phyloP scores from a whole-genome alignment of 2,329 filamentous ascomycete genomes.

The Diplocarpon rosae region DNA sequence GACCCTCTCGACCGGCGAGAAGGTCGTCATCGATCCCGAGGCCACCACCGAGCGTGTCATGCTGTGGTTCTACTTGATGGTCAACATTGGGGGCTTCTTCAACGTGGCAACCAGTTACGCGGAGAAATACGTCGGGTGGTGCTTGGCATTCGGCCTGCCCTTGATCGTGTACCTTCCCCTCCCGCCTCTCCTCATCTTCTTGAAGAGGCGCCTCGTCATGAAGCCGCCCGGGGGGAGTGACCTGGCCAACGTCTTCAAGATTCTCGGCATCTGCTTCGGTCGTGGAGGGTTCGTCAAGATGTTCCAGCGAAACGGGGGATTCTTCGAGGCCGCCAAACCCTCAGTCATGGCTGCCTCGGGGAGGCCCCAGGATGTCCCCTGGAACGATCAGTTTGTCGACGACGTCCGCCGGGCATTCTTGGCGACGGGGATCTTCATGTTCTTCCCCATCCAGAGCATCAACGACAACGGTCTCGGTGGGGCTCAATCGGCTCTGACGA shows the following conservation, averaged over 20 bases:
- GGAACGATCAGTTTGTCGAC: constrained; percentile 73
- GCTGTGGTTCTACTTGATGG: constrained; percentile 52
- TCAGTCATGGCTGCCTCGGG: constrained; percentile 42
- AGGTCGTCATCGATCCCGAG: constrained; percentile 48
- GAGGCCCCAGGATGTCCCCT: constrained; percentile 61
- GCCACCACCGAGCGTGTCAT: constrained; percentile 40
- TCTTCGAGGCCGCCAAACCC: constrained; percentile 61
- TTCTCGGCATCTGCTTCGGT: constrained; percentile 32
- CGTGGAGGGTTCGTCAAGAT: constrained; percentile 55
- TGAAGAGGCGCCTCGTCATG: constrained; percentile 30
- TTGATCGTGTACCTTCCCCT: constrained; percentile 53
- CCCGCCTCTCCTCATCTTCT: constrained; percentile 36
- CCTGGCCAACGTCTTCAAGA: constrained; percentile 34
- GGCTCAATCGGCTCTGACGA: constrained; percentile 39
- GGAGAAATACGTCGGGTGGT: constrained; percentile 39
- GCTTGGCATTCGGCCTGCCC: constrained; percentile 34
- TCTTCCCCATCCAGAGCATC: constrained; percentile 34
- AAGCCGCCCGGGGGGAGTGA: constrained; percentile 36
- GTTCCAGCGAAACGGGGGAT: constrained; percentile 33
- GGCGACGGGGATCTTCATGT: constrained; percentile 57
- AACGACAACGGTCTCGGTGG: constrained; percentile 36
- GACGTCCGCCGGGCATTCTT: constrained; percentile 60
- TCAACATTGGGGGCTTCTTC: constrained; percentile 51
- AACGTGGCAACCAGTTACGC: constrained; percentile 34
- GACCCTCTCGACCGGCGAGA: constrained; percentile 41